Evolutionary conservation across 495 filamentous ascomycete genomes (phyloP), one percentile per base, ranked within the genome.

Genomic region (Aspergillus olivimuriae): DNA sequence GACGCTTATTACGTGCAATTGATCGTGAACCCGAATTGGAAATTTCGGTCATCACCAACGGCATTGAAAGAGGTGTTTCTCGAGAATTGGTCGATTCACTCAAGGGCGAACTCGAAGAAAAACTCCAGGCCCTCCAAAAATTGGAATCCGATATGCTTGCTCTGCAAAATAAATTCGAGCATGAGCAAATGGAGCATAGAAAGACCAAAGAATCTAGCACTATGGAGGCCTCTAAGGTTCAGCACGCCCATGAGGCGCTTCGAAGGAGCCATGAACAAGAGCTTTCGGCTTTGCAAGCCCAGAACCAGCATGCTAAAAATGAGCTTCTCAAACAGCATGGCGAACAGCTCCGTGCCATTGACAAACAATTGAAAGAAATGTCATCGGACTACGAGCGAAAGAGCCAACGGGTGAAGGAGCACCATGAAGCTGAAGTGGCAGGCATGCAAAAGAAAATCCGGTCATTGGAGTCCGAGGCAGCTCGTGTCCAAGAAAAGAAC

Each of bases 11-110:
- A 15, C 78, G 89, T 41, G 86, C 91, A 15, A 87, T 98, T 54
- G 92, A 98, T 60, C 84, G 89, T 38, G 89, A 95, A 46, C 92
- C 92, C 4, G 87, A 80, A 7, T 66, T 90, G 30, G 92, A 98
- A 56, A 79, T 91, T 17, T 81, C 83, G 0, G 75, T 91, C 28
- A 66, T 89, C 39, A 75, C 81, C 33, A 87, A 89, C 63, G 86
- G 86, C 1, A 71, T 87, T 19, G 78, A 88, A 56, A 89, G 88
- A 53, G 88, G 87, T 9, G 79, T 94, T 37, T 91, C 88, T 8
- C 76, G 86, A 23, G 82, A 90, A 52, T 64, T 92, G 48, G 75
- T 97, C 18, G 92, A 99, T 56, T 81, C 83, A 1, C 68, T 99
- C 14, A 80, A 86, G 41, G 74, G 75, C 4, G 83, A 95, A 57